These are phyloP conservation scores for Wickerhamomyces sp. DNA, from an alignment of 1,139 yeast genomes.

Conservation along the genomic window DNA sequence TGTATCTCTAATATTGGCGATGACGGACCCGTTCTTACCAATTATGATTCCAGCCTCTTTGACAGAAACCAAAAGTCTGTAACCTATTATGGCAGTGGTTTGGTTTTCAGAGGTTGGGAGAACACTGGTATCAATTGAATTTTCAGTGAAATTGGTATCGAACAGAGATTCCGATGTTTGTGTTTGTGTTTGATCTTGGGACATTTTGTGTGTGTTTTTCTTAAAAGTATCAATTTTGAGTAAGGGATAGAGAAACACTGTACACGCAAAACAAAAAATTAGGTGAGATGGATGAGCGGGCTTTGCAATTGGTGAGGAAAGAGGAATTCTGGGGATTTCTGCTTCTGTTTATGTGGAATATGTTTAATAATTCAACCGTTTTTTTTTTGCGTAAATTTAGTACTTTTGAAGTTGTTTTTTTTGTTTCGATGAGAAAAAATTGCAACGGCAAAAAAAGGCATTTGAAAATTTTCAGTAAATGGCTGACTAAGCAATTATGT, in stretches of 20 bases:
- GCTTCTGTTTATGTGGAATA: too few relatives aligned
- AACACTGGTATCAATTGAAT: constrained; percentile 14
- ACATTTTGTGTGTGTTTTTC: constrained; percentile 5
- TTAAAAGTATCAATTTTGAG: neutral
- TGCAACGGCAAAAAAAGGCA: neutral
- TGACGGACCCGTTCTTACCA: constrained; percentile 82
- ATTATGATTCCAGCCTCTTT: constrained; percentile 91
- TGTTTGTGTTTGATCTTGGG: constrained; percentile 8
- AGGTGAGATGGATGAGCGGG: too few relatives aligned
- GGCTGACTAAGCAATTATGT: constrained; percentile 1
- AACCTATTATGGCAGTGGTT: constrained; percentile 41
- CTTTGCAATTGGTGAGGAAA: too few relatives aligned
- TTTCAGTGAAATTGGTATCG: constrained; percentile 22
- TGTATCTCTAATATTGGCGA: constrained; percentile 70
- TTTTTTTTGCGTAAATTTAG: too few relatives aligned
- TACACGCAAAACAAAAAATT: constrained; percentile 1
- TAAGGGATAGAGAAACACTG: too few relatives aligned
- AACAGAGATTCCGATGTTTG: constrained; percentile 22
- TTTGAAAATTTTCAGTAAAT: neutral
- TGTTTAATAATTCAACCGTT: too few relatives aligned
- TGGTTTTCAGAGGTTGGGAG: constrained; percentile 19
- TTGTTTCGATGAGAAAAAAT: neutral
- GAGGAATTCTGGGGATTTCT: too few relatives aligned
- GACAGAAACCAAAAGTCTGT: constrained; percentile 72
- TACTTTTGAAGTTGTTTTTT: too few relatives aligned